A percentile compares a stretch with the other conserved stretches of the same genome.
Evolutionary conservation across 352 stramenopile species (phyloP).

Genomic region (Phytophthora fragariaefolia): DNA sequence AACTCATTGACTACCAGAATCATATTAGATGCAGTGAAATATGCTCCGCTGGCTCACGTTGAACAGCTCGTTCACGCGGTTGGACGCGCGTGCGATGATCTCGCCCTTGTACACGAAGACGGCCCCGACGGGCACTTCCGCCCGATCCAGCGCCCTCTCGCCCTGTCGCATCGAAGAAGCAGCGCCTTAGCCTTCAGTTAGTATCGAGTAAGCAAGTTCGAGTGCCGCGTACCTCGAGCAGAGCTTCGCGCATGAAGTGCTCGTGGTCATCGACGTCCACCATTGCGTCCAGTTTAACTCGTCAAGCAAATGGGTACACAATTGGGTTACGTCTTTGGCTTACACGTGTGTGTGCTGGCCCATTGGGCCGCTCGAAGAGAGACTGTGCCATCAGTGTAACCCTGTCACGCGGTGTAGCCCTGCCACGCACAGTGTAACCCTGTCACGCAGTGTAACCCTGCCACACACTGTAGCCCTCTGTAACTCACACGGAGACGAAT

Average conservation of each 20-base stretch:
- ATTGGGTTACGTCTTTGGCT: neutral
- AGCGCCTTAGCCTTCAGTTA: neutral
- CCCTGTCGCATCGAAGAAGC: slow-evolving; percentile 48
- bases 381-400: too few species aligned
- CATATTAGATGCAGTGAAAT: neutral
- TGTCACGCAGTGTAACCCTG: too few species aligned
- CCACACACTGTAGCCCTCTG: too few species aligned
- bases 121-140: slow-evolving; percentile 92
- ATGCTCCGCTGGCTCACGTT: slow-evolving; percentile 56
- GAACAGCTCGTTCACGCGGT: slow-evolving; percentile 89
- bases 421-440: too few species aligned
- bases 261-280: slow-evolving; percentile 44
- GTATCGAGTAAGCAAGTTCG: neutral
- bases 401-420: too few species aligned
- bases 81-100: slow-evolving; percentile 84
- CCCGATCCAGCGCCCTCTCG: slow-evolving; percentile 70
- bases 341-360: too few species aligned
- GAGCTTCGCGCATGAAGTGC: slow-evolving; percentile 76
- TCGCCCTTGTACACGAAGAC: slow-evolving; percentile 88
- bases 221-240: slow-evolving; percentile 55
- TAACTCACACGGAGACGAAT: too few species aligned
- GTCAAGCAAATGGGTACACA: slow-evolving; percentile 15
- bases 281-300: slow-evolving; percentile 18
- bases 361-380: too few species aligned
- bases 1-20: neutral